phyloP scores from a whole-genome alignment of 345 rosid genomes.

The Reutealis trisperma region DNA sequence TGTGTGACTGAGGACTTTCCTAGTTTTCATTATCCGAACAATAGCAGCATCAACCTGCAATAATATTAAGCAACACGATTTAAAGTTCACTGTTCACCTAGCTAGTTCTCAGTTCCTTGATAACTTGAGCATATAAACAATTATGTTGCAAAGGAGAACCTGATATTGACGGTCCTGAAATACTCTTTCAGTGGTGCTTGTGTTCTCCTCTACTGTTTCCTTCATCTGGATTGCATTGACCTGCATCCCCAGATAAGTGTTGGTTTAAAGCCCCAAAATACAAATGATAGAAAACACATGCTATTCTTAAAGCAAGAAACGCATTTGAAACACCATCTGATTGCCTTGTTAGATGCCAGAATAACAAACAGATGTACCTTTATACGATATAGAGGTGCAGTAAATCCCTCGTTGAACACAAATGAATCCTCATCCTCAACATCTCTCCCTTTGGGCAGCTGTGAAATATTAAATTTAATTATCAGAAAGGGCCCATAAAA shows the following conservation, averaged over 20 bases:
- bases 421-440: conserved; percentile 91
- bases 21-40: conserved; percentile 97
- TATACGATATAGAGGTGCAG: conserved; percentile 82
- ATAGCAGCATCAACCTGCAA: conserved; percentile 96
- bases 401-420: conserved; percentile 73
- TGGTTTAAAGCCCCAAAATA: neutral
- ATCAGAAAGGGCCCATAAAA: neutral
- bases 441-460: conserved; percentile 93
- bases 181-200: conserved; percentile 96
- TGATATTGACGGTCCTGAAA: conserved; percentile 99
- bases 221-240: conserved; percentile 99
- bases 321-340: neutral
- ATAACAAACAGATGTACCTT: conserved; percentile 48
- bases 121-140: neutral
- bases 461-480: conserved; percentile 21
- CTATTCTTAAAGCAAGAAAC: neutral
- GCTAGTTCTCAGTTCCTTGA: conserved; percentile 1
- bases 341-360: neutral
- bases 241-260: conserved; percentile 44
- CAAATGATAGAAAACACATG: neutral
- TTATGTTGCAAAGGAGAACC: conserved; percentile 42
- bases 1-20: conserved; percentile 96
- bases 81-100: conserved; percentile 2
- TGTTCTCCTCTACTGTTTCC: conserved; percentile 98
- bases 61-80: neutral